phyloP scores from a whole-genome alignment of 2,329 filamentous ascomycete species.

The Tolypocladium tundrense region DNA sequence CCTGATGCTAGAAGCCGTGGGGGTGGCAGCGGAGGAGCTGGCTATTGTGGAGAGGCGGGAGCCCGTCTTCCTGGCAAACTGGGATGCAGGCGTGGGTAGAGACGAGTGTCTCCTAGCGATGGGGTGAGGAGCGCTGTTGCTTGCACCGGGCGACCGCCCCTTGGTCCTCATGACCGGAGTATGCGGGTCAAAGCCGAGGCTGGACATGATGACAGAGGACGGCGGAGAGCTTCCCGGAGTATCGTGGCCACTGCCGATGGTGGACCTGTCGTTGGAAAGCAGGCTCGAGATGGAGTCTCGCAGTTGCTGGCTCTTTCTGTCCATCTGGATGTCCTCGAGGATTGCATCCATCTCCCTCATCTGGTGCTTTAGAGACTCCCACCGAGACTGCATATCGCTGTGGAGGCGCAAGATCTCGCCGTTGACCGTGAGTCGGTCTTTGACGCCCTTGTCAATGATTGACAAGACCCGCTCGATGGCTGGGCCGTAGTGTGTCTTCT shows the following conservation, averaged over 20 bases:
- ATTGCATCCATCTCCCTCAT: slow-evolving; percentile 67
- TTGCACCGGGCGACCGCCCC: slow-evolving; percentile 35
- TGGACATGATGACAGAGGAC: slow-evolving; percentile 51
- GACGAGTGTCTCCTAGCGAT: slow-evolving; percentile 35
- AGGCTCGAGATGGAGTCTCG: slow-evolving; percentile 91
- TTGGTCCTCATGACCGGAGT: slow-evolving; percentile 35
- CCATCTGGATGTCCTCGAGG: slow-evolving; percentile 61
- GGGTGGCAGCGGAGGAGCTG: slow-evolving; percentile 41
- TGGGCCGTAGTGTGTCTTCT: slow-evolving; percentile 87
- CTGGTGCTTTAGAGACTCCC: slow-evolving; percentile 63
- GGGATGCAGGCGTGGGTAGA: slow-evolving; percentile 32
- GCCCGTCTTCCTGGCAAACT: slow-evolving; percentile 29
- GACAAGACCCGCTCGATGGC: slow-evolving; percentile 84
- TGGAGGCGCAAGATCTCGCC: slow-evolving; percentile 86
- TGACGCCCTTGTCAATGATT: slow-evolving; percentile 93
- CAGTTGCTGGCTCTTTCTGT: slow-evolving; percentile 60
- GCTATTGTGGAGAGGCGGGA: slow-evolving; percentile 36
- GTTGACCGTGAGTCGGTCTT: slow-evolving; percentile 90
- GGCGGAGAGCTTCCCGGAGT: slow-evolving; percentile 60
- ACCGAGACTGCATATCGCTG: slow-evolving; percentile 74
- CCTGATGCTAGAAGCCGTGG: slow-evolving; percentile 20
- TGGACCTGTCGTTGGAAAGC: slow-evolving; percentile 70
- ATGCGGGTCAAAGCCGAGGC: slow-evolving; percentile 36
- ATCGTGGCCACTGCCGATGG: slow-evolving; percentile 57
- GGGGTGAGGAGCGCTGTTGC: slow-evolving; percentile 35